phyloP scores from a whole-genome alignment of 345 rosid species.

The Ceriops decandra region DNA sequence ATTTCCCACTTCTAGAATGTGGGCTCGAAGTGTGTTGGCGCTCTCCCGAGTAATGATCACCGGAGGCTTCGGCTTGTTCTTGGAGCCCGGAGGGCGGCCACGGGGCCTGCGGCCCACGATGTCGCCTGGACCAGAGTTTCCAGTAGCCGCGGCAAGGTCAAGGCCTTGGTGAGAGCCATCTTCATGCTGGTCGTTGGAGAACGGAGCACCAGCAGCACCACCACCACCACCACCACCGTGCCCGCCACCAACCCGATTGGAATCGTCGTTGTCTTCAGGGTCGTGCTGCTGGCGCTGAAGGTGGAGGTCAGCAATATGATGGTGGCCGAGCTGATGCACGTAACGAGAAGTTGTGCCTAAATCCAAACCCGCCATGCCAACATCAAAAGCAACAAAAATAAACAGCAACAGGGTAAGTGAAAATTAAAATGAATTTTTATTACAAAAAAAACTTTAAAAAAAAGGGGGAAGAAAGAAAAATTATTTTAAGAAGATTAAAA shows the following conservation, averaged over 20 bases:
- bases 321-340: slow-evolving; percentile 41
- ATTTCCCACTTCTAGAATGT: slow-evolving; percentile 86
- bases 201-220: slow-evolving; percentile 26
- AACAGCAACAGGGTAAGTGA: neutral
- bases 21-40: slow-evolving; percentile 93
- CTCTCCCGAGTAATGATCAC: slow-evolving; percentile 92
- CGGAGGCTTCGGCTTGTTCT: slow-evolving; percentile 86
- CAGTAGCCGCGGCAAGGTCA: slow-evolving; percentile 35
- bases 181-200: slow-evolving; percentile 24
- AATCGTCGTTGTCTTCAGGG: slow-evolving; percentile 36
- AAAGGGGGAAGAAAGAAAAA: neutral
- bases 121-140: slow-evolving; percentile 34
- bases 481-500: slow-evolving; percentile 23
- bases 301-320: slow-evolving; percentile 53
- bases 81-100: slow-evolving; percentile 92
- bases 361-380: slow-evolving; percentile 64
- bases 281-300: slow-evolving; percentile 48
- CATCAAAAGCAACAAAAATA: slow-evolving; percentile 34
- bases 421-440: slow-evolving; percentile 20
- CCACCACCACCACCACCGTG: slow-evolving; percentile 19
- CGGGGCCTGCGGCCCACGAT: slow-evolving; percentile 68
- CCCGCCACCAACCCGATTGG: slow-evolving; percentile 23
- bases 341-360: slow-evolving; percentile 53
- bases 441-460: slow-evolving; percentile 6
- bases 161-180: slow-evolving; percentile 43